Base-by-base conservation (phyloP, 768 basidiomycete genomes). In the Boletellus sp. region DNA sequence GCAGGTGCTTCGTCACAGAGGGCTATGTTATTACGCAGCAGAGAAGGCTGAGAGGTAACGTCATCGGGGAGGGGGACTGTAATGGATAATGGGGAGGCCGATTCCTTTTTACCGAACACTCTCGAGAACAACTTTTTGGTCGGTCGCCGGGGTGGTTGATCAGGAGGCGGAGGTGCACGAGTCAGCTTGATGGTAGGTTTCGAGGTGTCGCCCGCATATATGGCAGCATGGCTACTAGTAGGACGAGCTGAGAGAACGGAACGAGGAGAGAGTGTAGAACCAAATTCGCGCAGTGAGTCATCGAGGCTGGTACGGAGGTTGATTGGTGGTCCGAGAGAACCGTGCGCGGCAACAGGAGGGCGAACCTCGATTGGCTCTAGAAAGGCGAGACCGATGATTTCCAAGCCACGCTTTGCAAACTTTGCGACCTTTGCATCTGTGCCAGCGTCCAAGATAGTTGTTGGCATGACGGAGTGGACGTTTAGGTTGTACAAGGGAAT, bases 401-500 rank as follows among this genome's bases (percentile, higher is more conserved):
- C 91, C 28, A 91, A 70, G 2, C 87, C 85, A 4, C 85, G 77
- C 55, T 78, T 83, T 47, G 75, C 72, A 61, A 90, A 92, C 55
- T 80, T 85, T 4, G 90, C 88, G 33, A 93, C 83, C 69, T 87
- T 88, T 19, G 87, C 85, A 50, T 92, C 90, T 0, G 90, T 93
- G 35, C 91, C 91, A 0, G 91, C 91, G 61, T 94, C 91, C 24
- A 90, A 79, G 48, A 94, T 84, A 32, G 83, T 80, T 59, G 92
- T 94, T 12, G 89, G 84, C 76, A 92, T 77, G 43, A 94, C 87
- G 54, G 90, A 87, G 66, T 94, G 91, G 1, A 90, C 90, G 51
- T 87, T 85, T 19, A 94, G 77, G 61, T 92, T 93, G 69, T 93
- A 91, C 3, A 94, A 72, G 0, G 91, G 90, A 48, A 92, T 83